Conservation (phyloP, 2,329 filamentous ascomycete genomes). For the Aspergillus novofumigatus region DNA sequence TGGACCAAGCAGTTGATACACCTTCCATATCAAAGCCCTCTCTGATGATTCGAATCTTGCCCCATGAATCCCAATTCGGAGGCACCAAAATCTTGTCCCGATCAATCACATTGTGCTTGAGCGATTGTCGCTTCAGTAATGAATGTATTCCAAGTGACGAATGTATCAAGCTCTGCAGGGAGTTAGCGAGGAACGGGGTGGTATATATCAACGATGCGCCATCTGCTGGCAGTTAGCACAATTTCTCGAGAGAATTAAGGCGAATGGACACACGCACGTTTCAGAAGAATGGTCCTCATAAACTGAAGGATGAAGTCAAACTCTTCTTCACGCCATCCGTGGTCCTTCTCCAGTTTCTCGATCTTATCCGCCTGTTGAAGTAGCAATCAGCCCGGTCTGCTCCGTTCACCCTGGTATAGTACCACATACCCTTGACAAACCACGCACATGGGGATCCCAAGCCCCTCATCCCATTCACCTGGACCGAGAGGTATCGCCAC, state of each 20-base stretch:
- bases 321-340: slow-evolving; percentile 91
- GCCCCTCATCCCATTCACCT: slow-evolving; percentile 87
- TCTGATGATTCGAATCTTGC: slow-evolving; percentile 86
- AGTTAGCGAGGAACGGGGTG: slow-evolving; percentile 69
- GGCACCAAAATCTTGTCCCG: slow-evolving; percentile 91
- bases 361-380: slow-evolving; percentile 71
- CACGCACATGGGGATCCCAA: slow-evolving; percentile 83
- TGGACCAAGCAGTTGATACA: slow-evolving; percentile 78
- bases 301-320: slow-evolving; percentile 96
- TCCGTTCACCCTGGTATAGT: neutral
- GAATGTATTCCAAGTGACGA: slow-evolving; percentile 83
- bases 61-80: slow-evolving; percentile 98
- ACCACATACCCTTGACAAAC: slow-evolving; percentile 80
- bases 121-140: slow-evolving; percentile 68
- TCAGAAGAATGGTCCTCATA: slow-evolving; percentile 80
- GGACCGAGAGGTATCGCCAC: slow-evolving; percentile 74
- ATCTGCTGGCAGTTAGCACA: slow-evolving; percentile 48
- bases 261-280: slow-evolving; percentile 57
- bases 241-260: neutral
- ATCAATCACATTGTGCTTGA: slow-evolving; percentile 89
- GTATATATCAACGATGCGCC: slow-evolving; percentile 84
- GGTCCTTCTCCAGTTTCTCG: slow-evolving; percentile 81
- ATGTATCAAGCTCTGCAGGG: slow-evolving; percentile 75
- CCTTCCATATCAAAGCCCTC: slow-evolving; percentile 90
- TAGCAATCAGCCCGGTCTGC: slow-evolving; percentile 15